Base-by-base conservation (phyloP, 78 protist species). In the Tieghemostelium lacteum region DNA sequence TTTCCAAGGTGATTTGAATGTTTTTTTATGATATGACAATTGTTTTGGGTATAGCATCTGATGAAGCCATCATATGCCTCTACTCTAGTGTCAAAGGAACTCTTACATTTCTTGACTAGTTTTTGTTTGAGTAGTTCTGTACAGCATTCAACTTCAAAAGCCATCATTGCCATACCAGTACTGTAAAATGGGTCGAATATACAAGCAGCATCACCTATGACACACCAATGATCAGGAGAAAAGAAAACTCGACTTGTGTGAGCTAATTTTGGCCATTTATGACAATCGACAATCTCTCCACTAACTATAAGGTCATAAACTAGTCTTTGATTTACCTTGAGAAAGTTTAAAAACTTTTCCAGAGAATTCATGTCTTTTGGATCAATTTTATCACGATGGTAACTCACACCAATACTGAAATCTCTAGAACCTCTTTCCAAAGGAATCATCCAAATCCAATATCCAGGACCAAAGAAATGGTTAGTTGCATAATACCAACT, bases 361-460 rank as follows among this genome's bases (percentile, higher is more conserved):
- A 54, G 14, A 40, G 67, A 20, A 55, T 72, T 72, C n/a, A 72
- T 54, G 29, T 72, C 50, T 49, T 49, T 72, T 72, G 78, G 78
- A 12, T 28, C 37, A 72, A 34, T 54, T 55, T 33, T 72, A 34
- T 72, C 65, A 31, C 42, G 31, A 34, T 72, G 78, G 54, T 72
- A 72, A 2, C 62, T 54, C 2, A 72, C 63, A 54, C 78, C 78
- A 34, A 72, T 72, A 4, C 62, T 49, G 22, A 72, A 54, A 55
- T 72, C 78, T 29, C 52, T 55, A 2, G 65, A 12, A 72, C 52
- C 64, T 22, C 63, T 28, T 34, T 72, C 78, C 20, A 72, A 54
- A 37, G 78, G 78, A 42, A 72, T 72, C 78, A 72, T 72, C 78
- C 78, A 72, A 34, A 72, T 28, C 78, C 78, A 72, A 34, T 72